phyloP scores from a whole-genome alignment of 2,329 filamentous ascomycete genomes.

The Aspergillus intermedius region DNA sequence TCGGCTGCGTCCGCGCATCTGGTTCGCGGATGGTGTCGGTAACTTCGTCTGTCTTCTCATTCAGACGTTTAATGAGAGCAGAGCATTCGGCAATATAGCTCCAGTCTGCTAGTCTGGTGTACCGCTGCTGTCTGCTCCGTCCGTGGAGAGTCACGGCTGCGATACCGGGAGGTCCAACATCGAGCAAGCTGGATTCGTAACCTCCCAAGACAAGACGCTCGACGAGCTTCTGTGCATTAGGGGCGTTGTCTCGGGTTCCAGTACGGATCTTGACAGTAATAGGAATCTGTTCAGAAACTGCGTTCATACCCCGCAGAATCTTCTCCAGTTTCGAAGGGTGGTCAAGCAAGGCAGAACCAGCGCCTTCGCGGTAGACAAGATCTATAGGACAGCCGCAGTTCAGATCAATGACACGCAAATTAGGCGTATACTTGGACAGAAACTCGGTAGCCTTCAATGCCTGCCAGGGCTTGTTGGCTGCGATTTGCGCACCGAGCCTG shows the following conservation, averaged over 20 bases:
- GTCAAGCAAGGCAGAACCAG: constrained; percentile 88
- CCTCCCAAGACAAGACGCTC: constrained; percentile 77
- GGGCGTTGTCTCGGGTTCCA: constrained; percentile 72
- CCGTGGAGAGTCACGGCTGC: constrained; percentile 96
- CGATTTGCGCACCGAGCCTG: constrained; percentile 87
- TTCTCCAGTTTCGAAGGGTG: constrained; percentile 81
- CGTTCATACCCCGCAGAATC: constrained; percentile 93
- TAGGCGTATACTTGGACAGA: constrained; percentile 67
- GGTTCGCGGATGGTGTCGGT: constrained; percentile 72
- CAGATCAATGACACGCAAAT: constrained; percentile 83
- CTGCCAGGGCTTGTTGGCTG: constrained; percentile 84
- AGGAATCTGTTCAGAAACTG: constrained; percentile 80
- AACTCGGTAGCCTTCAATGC: constrained; percentile 83
- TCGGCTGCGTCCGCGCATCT: constrained; percentile 66
- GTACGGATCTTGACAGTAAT: constrained; percentile 94
- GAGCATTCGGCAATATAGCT: constrained; percentile 86
- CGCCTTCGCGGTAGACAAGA: constrained; percentile 79
- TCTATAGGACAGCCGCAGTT: constrained; percentile 98
- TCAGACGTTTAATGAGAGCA: constrained; percentile 73
- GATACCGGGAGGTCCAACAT: constrained; percentile 69
- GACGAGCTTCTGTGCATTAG: constrained; percentile 73
- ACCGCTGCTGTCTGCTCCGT: constrained; percentile 86
- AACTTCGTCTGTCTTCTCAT: constrained; percentile 58
- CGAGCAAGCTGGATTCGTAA: constrained; percentile 60
- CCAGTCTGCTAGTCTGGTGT: constrained; percentile 91